Conservation (phyloP, 2,329 filamentous ascomycete species). For the Fonsecaea nubica region DNA sequence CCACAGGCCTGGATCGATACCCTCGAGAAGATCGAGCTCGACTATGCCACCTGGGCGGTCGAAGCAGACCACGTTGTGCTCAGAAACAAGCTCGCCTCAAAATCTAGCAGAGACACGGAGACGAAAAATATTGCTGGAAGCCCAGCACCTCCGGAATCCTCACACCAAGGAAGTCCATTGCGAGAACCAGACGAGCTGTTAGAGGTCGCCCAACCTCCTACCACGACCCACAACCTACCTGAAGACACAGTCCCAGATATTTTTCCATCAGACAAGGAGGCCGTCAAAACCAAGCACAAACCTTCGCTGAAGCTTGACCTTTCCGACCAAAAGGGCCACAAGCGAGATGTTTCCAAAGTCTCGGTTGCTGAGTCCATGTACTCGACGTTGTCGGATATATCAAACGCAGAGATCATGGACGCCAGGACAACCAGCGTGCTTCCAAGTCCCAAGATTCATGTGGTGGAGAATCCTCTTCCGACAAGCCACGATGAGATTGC, state of each 20-base stretch:
- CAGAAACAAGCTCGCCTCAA: constrained; percentile 62
- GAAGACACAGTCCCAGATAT: constrained; percentile 10
- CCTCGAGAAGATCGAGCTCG: constrained; percentile 78
- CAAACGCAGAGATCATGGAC: constrained; percentile 42
- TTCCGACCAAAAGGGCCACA: constrained; percentile 32
- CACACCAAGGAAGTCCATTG: constrained; percentile 29
- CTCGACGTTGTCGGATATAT: constrained; percentile 38
- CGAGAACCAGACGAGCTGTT: constrained; percentile 27
- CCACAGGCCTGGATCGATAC: constrained; percentile 87
- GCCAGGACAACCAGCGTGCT: constrained; percentile 38
- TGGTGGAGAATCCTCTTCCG: constrained; percentile 39
- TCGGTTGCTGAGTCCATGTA: constrained; percentile 39
- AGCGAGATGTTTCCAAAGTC: constrained; percentile 39
- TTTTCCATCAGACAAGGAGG: constrained; percentile 3
- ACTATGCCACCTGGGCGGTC: constrained; percentile 81
- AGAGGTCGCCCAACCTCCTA: constrained; percentile 21
- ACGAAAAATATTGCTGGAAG: constrained; percentile 34
- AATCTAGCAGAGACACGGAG: background rate
- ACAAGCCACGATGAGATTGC: constrained; percentile 30
- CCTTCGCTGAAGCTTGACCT: constrained; percentile 35
- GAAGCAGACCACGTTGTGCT: constrained; percentile 76
- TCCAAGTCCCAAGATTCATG: constrained; percentile 38
- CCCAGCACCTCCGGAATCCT: constrained; percentile 21
- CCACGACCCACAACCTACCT: background rate
- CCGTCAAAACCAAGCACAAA: constrained; percentile 24